Evolutionary conservation across 768 basidiomycete species (phyloP), one percentile per base, ranked within the genome.

Genomic region (Suillus clintonianus): DNA sequence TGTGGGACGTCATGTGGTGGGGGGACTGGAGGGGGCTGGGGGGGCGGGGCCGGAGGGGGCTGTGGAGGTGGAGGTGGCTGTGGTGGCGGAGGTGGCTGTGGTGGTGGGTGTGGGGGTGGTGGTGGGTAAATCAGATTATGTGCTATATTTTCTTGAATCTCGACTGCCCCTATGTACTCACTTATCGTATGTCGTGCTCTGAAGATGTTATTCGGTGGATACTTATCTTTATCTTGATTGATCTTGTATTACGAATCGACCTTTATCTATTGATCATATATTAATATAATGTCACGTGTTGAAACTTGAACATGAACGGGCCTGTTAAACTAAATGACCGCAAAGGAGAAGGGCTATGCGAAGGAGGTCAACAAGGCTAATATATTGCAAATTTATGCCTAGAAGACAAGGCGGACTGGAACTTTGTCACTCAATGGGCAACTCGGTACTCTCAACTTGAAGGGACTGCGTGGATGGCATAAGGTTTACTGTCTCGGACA

Each of bases 1-100:
- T 45, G 59, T 36, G 53, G 51, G 7, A 45, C 37, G 8, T 55
- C 47, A 36, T 51, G 64, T 61, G 61, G 61, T 11, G 43, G 56
- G 1, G 71, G 73, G n/a, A n/a, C n/a, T 30, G 72, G 74, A 62
- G 74, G 74, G 70, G 56, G 1, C 3, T 27, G 62, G 5, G 58
- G 62, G 1, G 41, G 62, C 5, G 64, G 64, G 0, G 55, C 4
- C 2, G 63, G 68, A 0, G 61, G 58, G 17, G 75, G 50, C 47
- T 70, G 61, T 73, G 75, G 77, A 1, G 71, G 73, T 30, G 72
- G 74, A 62, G 74, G 75, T 71, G 58, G 1, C 3, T 27, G 62
- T 9, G 58, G 62, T 1, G 41, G 62, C 5, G 64, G 64, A 0
- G 55, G 62, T n/a, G n/a, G 45, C 8, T 10, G 37, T 37, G 37